Evolutionary conservation across 257 asterid species (phyloP), one percentile per base, ranked within the genome.

Genomic region (Gentiana dahurica): DNA sequence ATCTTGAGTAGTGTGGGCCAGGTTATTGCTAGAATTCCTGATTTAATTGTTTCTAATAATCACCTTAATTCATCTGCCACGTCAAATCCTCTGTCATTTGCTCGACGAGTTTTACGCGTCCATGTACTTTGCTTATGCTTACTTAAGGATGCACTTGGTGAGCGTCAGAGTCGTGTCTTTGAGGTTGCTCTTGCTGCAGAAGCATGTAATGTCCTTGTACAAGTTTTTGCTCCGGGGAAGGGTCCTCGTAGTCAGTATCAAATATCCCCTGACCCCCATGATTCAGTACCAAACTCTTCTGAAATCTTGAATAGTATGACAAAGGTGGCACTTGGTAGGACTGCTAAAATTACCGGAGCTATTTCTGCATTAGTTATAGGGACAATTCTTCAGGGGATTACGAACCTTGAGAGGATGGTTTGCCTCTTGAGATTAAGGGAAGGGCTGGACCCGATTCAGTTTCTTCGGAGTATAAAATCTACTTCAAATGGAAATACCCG

Each of bases 151-250:
- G 99, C 95, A 45, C 94, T 92, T 52, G 99, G 97, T 54, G 97
- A 92, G 73, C 99, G 95, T 60, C 99, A 92, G 74, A 86, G 95
- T 64, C 84, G 95, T 60, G 99, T 88, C 53, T 88, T 88, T 71
- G 97, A 92, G 69, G 95, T 92, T 68, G 99, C 95, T 75, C 87
- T 92, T 71, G 94, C 99, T 46, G 73, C 81, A 15, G 99, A 92
- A 78, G 81, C 95, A 74, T 85, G 95, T 60, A 75, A 86, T 63
- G 83, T 84, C 66, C 91, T 92, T 56, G 56, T 78, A 67, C 95
- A 75, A 66, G 76, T 77, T 65, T 80, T 67, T 70, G 67, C 84
- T 46, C 91, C 85, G 51, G 95, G 88, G 66, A 92, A 88, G 77
- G 83, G 76, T 11, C 75, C 92, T 54, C 90, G 95, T 12, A 53